Evolutionary conservation across 345 rosid species (phyloP).

Genomic region (Capsella bursapastoris): DNA sequence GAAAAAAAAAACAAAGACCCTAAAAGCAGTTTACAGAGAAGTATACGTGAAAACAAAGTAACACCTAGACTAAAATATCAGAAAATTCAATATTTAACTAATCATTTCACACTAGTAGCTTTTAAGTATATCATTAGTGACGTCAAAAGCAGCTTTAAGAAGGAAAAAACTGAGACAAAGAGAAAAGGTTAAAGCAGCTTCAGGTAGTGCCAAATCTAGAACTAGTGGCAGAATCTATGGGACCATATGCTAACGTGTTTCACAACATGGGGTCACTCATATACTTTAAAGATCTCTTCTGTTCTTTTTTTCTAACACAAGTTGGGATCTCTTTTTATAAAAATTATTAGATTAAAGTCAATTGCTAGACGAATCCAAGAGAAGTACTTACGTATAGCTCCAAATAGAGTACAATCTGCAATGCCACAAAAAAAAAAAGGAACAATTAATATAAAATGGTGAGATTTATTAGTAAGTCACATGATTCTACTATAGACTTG

Average conservation of each 20-base stretch:
- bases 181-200: constrained; percentile 13
- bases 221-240: constrained; percentile 33
- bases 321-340: constrained; percentile 16
- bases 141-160: constrained; percentile 32
- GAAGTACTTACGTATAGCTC: constrained; percentile 90
- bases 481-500: background rate
- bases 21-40: constrained; percentile 16
- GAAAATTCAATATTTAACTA: constrained; percentile 17
- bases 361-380: constrained; percentile 21
- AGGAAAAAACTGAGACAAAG: constrained; percentile 30
- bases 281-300: constrained; percentile 14
- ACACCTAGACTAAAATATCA: constrained; percentile 6
- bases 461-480: background rate
- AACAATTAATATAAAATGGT: constrained; percentile 4
- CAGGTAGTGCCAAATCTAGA: constrained; percentile 43
- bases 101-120: constrained; percentile 24
- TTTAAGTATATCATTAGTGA: constrained; percentile 31
- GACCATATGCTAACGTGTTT: constrained; percentile 38
- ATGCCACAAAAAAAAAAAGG: constrained; percentile 22
- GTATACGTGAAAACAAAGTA: constrained; percentile 1
- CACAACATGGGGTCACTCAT: constrained; percentile 38
- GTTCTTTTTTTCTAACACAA: constrained; percentile 18
- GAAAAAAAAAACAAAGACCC: constrained; percentile 1
- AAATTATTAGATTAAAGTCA: background rate
- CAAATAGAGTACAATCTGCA: constrained; percentile 84